Evolutionary conservation across 208 protist genomes (phyloP).

Genomic region (Leishmania arabica): DNA sequence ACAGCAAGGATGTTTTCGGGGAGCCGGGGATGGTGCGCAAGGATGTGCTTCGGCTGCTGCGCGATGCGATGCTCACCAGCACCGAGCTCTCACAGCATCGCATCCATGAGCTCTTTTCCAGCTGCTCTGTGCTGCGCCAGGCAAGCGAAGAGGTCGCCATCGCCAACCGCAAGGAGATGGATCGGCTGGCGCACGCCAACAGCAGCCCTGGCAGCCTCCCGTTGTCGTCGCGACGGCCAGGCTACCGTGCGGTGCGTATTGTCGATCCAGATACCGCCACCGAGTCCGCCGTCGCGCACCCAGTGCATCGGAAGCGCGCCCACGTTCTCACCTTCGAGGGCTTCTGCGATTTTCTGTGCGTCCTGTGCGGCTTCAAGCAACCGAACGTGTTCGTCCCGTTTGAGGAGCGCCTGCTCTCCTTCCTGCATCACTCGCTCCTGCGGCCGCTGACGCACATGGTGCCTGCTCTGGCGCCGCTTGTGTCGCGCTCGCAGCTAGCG

Average conservation of each 20-base stretch:
- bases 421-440: constrained; percentile 77
- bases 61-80: constrained; percentile 89
- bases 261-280: constrained; percentile 37
- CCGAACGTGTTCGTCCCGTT: constrained; percentile 86
- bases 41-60: constrained; percentile 72
- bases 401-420: constrained; percentile 62
- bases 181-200: constrained; percentile 46
- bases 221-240: constrained; percentile 30
- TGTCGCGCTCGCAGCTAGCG: constrained; percentile 30
- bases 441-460: constrained; percentile 72
- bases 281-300: constrained; percentile 16
- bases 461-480: constrained; percentile 37
- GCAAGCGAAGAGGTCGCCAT: constrained; percentile 51
- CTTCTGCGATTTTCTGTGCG: constrained; percentile 84
- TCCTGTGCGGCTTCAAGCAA: constrained; percentile 86
- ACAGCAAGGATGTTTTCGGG: constrained; percentile 80
- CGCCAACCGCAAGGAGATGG: constrained; percentile 54
- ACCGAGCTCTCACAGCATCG: constrained; percentile 87
- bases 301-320: constrained; percentile 27
- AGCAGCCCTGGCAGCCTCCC: background rate
- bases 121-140: constrained; percentile 62
- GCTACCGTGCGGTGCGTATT: constrained; percentile 58
- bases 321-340: constrained; percentile 73
- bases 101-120: constrained; percentile 82
- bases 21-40: constrained; percentile 67